Conservation (phyloP, 1,284 basidiomycete species). For the Athelia psychrophila region DNA sequence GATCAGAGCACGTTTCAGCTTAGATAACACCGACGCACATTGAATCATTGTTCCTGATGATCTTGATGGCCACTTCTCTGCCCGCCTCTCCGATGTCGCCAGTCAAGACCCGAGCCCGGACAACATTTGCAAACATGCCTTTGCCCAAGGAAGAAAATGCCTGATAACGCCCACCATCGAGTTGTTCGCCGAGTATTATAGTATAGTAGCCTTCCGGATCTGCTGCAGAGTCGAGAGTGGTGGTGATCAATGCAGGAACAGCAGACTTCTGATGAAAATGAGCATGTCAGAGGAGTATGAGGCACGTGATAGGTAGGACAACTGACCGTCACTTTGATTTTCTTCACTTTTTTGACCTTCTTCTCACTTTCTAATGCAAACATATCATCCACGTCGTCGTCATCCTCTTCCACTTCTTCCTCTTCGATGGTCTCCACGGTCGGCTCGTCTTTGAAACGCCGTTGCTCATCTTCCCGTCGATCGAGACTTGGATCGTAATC, state of each 20-base stretch:
- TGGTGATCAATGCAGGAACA: slow-evolving; percentile 65
- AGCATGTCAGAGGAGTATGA: slow-evolving; percentile 6
- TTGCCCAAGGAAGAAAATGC: slow-evolving; percentile 94
- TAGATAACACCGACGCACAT: slow-evolving; percentile 63
- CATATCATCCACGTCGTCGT: slow-evolving; percentile 88
- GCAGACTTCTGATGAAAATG: slow-evolving; percentile 40
- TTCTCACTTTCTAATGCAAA: slow-evolving; percentile 67
- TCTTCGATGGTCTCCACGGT: slow-evolving; percentile 59
- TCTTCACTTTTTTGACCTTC: slow-evolving; percentile 59
- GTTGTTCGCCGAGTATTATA: slow-evolving; percentile 90
- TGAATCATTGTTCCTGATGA: slow-evolving; percentile 93
- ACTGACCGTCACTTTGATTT: slow-evolving; percentile 46
- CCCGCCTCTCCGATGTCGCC: slow-evolving; percentile 62
- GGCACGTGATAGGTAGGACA: slow-evolving; percentile 19
- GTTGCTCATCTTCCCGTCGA: slow-evolving; percentile 76
- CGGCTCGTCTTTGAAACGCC: slow-evolving; percentile 45
- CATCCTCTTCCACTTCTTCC: slow-evolving; percentile 58
- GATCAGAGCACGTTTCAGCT: slow-evolving; percentile 4
- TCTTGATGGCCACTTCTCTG: slow-evolving; percentile 96
- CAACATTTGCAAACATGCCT: slow-evolving; percentile 98
- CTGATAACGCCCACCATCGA: slow-evolving; percentile 93
- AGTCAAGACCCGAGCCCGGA: slow-evolving; percentile 83
- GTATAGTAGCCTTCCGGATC: slow-evolving; percentile 97
- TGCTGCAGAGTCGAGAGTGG: slow-evolving; percentile 69
- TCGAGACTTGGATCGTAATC: slow-evolving; percentile 92